phyloP scores from a whole-genome alignment of 306 rosid genomes.

The Senna siamea region DNA sequence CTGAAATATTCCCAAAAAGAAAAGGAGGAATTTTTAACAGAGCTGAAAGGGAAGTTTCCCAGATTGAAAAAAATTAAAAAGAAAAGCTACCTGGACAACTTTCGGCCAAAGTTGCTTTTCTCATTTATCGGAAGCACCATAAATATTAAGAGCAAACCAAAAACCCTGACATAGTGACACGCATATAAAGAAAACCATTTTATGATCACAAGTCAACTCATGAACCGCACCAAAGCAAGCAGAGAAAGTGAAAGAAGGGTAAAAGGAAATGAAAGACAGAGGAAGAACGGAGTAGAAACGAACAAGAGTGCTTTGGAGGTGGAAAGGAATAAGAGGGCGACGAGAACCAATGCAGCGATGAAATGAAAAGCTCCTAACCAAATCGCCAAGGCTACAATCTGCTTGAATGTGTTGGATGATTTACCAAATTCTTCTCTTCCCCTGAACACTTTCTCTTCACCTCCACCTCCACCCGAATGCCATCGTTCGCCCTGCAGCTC shows the following conservation, averaged over 20 bases:
- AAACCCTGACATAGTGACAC: constrained; percentile 61
- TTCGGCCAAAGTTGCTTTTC: constrained; percentile 60
- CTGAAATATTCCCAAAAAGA: constrained; percentile 43
- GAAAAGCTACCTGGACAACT: constrained; percentile 54
- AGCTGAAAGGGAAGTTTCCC: neutral
- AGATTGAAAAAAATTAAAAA: neutral
- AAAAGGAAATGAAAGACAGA: neutral
- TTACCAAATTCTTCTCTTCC: constrained; percentile 45
- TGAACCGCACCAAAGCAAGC: neutral
- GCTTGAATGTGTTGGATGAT: constrained; percentile 33
- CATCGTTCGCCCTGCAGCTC: neutral
- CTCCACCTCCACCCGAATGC: constrained; percentile 6
- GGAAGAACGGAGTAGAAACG: constrained; percentile 32
- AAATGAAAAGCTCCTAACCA: constrained; percentile 86
- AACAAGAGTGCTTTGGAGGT: constrained; percentile 64
- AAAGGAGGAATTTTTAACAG: neutral
- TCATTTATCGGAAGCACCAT: constrained; percentile 66
- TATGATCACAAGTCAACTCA: neutral
- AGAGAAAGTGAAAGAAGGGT: neutral
- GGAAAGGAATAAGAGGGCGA: constrained; percentile 65
- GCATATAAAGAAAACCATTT: neutral
- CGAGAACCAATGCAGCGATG: constrained; percentile 48
- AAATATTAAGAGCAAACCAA: constrained; percentile 58
- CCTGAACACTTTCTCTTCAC: constrained; percentile 38
- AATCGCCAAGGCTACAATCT: constrained; percentile 53